phyloP scores from a whole-genome alignment of 148 eudicot species.

The Euryodendron excelsum region DNA sequence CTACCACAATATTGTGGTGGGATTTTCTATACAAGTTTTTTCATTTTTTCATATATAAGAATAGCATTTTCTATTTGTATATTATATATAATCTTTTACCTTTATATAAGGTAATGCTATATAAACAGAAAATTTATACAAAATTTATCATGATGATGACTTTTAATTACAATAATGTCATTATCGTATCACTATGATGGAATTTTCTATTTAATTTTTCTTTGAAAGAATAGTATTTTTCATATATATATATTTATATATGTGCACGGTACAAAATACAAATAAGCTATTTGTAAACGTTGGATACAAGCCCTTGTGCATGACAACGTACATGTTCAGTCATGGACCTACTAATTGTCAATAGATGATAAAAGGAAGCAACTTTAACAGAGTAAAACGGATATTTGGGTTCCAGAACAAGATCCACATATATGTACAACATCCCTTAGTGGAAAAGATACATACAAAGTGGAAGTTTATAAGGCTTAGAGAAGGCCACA shows the following conservation, averaged over 20 bases:
- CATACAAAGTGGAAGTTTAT: slow-evolving; percentile 32
- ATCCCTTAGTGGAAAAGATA: slow-evolving; percentile 18
- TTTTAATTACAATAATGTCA: too few species aligned
- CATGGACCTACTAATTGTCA: slow-evolving; percentile 28
- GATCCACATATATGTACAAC: slow-evolving; percentile 32
- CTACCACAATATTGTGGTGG: too few species aligned
- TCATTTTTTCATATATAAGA: too few species aligned
- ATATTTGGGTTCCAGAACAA: slow-evolving; percentile 40
- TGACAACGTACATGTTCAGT: slow-evolving; percentile 11
- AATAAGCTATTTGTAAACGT: not conserved
- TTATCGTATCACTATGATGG: too few species aligned
- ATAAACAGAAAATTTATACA: too few species aligned
- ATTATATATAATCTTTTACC: too few species aligned
- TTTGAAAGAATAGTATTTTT: too few species aligned
- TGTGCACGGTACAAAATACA: not conserved
- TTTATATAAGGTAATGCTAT: too few species aligned
- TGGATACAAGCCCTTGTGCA: slow-evolving; percentile 7
- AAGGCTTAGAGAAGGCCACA: slow-evolving; percentile 14
- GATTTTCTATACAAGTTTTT: too few species aligned
- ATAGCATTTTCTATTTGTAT: too few species aligned
- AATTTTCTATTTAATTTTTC: too few species aligned
- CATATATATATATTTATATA: not conserved
- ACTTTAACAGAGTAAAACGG: slow-evolving; percentile 29
- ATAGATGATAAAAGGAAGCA: slow-evolving; percentile 25
- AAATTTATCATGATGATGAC: too few species aligned